Percentiles rank a stretch among this genome's conserved stretches.
Evolutionary conservation across 768 basidiomycete species (phyloP).

Genomic region (Rhodotorula toruloides): DNA sequence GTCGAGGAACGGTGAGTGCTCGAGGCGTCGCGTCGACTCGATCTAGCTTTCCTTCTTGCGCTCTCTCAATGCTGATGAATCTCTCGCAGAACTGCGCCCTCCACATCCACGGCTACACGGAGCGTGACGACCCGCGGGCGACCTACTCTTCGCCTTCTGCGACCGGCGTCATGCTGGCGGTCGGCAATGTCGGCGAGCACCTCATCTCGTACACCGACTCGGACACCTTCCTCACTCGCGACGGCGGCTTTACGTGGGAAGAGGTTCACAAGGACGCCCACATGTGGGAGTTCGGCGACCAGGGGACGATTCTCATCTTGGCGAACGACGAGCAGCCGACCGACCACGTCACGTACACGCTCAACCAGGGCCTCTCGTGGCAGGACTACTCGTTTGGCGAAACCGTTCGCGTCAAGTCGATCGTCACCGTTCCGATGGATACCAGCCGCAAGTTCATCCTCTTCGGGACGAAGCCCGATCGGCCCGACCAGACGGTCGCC

Average conservation of each 20-base stretch:
- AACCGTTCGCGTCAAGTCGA: conserved; percentile 64
- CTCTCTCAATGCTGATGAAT: neutral
- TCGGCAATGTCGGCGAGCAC: conserved; percentile 86
- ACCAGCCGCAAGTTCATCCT: conserved; percentile 86
- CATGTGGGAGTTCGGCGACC: conserved; percentile 97
- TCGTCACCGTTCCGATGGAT: conserved; percentile 83
- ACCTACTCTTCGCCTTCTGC: conserved; percentile 90
- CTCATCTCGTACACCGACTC: conserved; percentile 75
- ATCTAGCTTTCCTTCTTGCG: neutral
- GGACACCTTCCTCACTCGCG: conserved; percentile 93
- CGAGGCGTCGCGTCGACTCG: too few relatives aligned
- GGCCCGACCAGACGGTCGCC: conserved; percentile 55
- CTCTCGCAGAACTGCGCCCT: conserved; percentile 68
- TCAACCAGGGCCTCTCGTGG: conserved; percentile 83
- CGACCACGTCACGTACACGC: conserved; percentile 80
- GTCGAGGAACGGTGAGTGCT: conserved; percentile 59
- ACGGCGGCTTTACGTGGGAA: conserved; percentile 96
- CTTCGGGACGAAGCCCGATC: conserved; percentile 59
- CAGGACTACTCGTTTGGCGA: conserved; percentile 78
- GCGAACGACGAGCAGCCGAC: conserved; percentile 92
- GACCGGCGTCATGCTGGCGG: conserved; percentile 88
- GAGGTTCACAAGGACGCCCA: conserved; percentile 98
- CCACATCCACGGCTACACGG: conserved; percentile 93
- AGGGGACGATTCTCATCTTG: conserved; percentile 85
- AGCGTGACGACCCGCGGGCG: conserved; percentile 78